Conservation (phyloP, 225 moss, liverwort and hornwort genomes). For the Straminergon stramineum region DNA sequence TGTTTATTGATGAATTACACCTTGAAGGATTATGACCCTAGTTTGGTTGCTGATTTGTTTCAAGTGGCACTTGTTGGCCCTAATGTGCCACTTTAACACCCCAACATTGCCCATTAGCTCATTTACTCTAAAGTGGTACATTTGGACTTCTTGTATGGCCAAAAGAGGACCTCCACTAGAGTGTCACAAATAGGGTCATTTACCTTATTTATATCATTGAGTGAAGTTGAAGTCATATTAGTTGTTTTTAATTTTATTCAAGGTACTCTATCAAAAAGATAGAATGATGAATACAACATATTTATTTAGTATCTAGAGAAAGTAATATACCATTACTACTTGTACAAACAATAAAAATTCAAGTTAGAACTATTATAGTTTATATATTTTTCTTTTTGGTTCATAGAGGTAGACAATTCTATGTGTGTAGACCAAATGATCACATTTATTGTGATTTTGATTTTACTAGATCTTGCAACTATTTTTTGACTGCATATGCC, state of each 20-base stretch:
- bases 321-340: background rate
- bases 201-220: background rate
- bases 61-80: accelerated
- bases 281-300: background rate
- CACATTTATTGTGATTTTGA: background rate
- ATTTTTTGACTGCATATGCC: background rate
- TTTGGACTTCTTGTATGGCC: background rate
- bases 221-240: background rate
- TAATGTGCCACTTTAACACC: background rate
- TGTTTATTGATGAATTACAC: background rate
- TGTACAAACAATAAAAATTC: background rate
- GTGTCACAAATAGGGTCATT: background rate
- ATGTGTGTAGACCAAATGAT: background rate
- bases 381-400: background rate
- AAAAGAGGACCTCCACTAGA: background rate
- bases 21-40: too few species aligned
- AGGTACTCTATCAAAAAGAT: background rate
- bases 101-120: accelerated
- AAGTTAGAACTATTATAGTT: background rate
- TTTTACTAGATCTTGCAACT: background rate
- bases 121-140: background rate
- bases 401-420: background rate
- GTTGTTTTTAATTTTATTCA: background rate
- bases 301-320: background rate
- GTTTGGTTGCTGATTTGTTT: background rate